A percentile compares a stretch with the other conserved stretches of the same genome.
Conservation (phyloP, 2,329 filamentous ascomycete genomes). For the Claviceps humidiphila region DNA sequence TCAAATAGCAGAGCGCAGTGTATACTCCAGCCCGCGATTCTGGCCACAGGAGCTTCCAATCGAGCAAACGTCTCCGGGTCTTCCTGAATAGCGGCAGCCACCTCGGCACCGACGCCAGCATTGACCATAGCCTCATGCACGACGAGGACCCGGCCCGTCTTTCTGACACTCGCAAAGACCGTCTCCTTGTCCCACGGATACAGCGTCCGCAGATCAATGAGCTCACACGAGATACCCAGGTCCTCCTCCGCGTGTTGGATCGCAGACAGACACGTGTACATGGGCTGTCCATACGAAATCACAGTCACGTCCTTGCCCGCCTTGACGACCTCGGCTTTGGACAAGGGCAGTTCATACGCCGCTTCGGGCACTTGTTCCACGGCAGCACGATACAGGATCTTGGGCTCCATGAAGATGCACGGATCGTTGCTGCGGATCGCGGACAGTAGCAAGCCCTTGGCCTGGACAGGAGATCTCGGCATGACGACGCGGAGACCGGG, state of each 20-base stretch:
- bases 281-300: conserved; percentile 76
- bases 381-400: conserved; percentile 80
- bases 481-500: conserved; percentile 77
- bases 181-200: conserved; percentile 86
- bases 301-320: conserved; percentile 69
- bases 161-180: conserved; percentile 68
- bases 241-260: conserved; percentile 64
- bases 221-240: conserved; percentile 61
- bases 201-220: conserved; percentile 77
- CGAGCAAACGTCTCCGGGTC: conserved; percentile 61
- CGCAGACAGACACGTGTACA: conserved; percentile 71
- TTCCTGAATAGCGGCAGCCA: conserved; percentile 79
- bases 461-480: conserved; percentile 73
- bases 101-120: conserved; percentile 75
- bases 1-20: conserved; percentile 72
- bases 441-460: conserved; percentile 71
- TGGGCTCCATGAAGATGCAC: conserved; percentile 87
- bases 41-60: conserved; percentile 71
- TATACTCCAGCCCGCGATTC: conserved; percentile 82
- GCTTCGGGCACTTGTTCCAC: conserved; percentile 81
- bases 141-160: conserved; percentile 75
- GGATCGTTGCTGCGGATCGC: conserved; percentile 73
- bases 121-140: conserved; percentile 92
- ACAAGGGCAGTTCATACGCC: conserved; percentile 70
- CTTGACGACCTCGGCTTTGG: conserved; percentile 74